Conservation (phyloP, 345 rosid genomes). For the Hypericum perforatum region DNA sequence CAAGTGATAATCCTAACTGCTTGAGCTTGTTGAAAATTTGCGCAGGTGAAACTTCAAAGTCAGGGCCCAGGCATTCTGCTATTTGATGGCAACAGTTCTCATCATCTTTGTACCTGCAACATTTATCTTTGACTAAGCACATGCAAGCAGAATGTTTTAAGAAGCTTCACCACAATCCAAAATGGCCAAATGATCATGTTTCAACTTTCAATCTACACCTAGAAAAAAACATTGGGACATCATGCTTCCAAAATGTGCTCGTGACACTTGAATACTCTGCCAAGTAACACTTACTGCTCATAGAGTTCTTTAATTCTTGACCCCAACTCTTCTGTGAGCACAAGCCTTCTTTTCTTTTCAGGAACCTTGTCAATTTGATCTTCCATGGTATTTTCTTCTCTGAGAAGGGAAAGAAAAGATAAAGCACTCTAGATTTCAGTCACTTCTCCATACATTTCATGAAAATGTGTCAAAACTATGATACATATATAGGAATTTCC, state of each 20-base stretch:
- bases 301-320: conserved; percentile 52
- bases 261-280: conserved; percentile 7
- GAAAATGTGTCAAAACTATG: too few species aligned
- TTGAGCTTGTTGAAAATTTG: conserved; percentile 88
- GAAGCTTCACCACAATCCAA: conserved; percentile 8
- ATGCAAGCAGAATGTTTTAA: conserved; percentile 11
- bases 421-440: neutral
- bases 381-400: conserved; percentile 32
- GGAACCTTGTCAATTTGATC: conserved; percentile 29
- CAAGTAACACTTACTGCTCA: conserved; percentile 39
- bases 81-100: conserved; percentile 43
- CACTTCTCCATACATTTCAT: too few species aligned
- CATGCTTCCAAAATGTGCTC: neutral
- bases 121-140: conserved; percentile 14
- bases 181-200: neutral
- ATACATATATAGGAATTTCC: too few species aligned
- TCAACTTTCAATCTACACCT: neutral
- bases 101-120: conserved; percentile 63
- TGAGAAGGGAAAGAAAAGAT: conserved; percentile 9
- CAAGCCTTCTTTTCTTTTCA: conserved; percentile 53
- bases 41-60: conserved; percentile 58
- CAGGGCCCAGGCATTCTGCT: conserved; percentile 61
- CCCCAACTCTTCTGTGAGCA: conserved; percentile 51
- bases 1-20: conserved; percentile 51
- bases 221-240: conserved; percentile 8